Conservation (phyloP, 305 asterid genomes). For the Solanum hybrid region DNA sequence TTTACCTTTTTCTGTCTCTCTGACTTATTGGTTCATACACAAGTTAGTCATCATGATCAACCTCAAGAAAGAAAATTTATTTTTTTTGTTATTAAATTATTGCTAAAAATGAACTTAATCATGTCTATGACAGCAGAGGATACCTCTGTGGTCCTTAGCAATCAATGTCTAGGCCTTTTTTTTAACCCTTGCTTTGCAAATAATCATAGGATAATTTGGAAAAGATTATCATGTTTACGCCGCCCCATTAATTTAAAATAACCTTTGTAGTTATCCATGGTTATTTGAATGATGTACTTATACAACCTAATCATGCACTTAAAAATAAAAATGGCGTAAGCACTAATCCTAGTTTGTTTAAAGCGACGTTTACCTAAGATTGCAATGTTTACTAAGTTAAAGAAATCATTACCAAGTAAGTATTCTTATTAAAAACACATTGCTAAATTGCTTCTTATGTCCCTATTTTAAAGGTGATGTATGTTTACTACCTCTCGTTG, state of each 20-base stretch:
- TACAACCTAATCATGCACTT: not conserved
- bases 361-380: not conserved
- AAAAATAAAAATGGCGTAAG: not conserved
- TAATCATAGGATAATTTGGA: not conserved
- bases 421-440: not conserved
- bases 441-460: not conserved
- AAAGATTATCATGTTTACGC: not conserved
- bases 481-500: not conserved
- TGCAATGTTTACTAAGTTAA: not conserved
- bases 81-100: not conserved
- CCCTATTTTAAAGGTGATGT: not conserved
- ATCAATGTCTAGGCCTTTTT: not conserved
- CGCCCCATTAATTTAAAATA: not conserved
- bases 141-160: not conserved
- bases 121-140: not conserved
- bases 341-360: not conserved
- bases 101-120: not conserved
- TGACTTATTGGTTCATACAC: constrained; percentile 4
- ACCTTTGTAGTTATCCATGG: not conserved
- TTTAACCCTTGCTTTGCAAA: not conserved
- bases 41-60: constrained; percentile 16
- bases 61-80: not conserved
- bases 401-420: not conserved
- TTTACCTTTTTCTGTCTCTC: constrained; percentile 4
- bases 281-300: not conserved